Evolutionary conservation across 768 basidiomycete species (phyloP).

Genomic region (Tulasnella sp.): DNA sequence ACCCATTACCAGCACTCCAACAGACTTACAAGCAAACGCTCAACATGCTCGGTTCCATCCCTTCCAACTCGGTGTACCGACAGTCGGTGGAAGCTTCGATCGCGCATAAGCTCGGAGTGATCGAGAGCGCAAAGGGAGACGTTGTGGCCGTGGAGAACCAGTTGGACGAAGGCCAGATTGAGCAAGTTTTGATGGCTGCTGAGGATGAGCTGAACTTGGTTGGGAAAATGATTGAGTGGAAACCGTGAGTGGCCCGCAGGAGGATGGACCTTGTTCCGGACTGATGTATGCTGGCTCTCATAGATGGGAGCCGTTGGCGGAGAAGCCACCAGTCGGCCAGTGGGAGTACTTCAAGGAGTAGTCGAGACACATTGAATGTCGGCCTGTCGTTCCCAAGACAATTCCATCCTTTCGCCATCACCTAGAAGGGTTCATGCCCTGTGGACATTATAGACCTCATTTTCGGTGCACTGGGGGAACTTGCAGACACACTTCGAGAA

Average conservation of each 20-base stretch:
- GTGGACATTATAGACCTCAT: neutral
- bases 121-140: slow-evolving; percentile 68
- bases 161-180: slow-evolving; percentile 83
- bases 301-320: slow-evolving; percentile 89
- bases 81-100: slow-evolving; percentile 86
- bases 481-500: neutral
- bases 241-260: slow-evolving; percentile 90
- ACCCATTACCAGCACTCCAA: slow-evolving; percentile 78
- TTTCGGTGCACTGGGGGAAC: neutral
- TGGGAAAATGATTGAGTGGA: slow-evolving; percentile 90
- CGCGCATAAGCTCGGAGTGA: slow-evolving; percentile 73
- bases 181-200: slow-evolving; percentile 81
- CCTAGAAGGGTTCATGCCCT: neutral
- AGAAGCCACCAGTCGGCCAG: slow-evolving; percentile 78
- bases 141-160: slow-evolving; percentile 68
- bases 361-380: neutral
- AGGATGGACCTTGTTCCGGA: slow-evolving; percentile 30
- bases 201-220: slow-evolving; percentile 78
- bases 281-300: slow-evolving; percentile 10
- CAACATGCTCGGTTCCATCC: slow-evolving; percentile 65
- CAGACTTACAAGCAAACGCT: slow-evolving; percentile 81
- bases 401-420: neutral
- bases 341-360: slow-evolving; percentile 71
- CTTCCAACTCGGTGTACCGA: slow-evolving; percentile 83
- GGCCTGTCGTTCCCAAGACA: slow-evolving; percentile 10